Evolutionary conservation across 352 stramenopile species (phyloP).

Genomic region (Elongisporangium undulatum): DNA sequence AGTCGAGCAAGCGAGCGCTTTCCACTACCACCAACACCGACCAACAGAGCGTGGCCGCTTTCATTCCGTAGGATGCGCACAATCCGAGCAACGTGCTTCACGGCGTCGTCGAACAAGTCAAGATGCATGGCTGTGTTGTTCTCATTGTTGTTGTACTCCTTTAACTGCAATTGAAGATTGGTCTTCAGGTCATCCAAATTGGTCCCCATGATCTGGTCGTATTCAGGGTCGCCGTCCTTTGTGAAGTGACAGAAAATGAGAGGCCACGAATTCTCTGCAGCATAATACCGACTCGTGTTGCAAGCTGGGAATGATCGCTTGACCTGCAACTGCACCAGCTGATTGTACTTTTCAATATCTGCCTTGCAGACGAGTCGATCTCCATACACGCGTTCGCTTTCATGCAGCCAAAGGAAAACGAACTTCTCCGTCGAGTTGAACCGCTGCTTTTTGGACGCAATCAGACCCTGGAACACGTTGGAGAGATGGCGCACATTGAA

Average conservation of each 20-base stretch:
- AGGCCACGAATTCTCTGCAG: conserved; percentile 92
- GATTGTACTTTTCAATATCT: conserved; percentile 93
- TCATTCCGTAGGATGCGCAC: conserved; percentile 91
- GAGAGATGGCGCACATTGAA: conserved; percentile 96
- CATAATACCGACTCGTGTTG: conserved; percentile 91
- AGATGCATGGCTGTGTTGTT: conserved; percentile 96
- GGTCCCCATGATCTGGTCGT: conserved; percentile 91
- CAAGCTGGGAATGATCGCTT: conserved; percentile 93
- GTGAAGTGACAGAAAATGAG: conserved; percentile 96
- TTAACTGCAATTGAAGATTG: conserved; percentile 87
- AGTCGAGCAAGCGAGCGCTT: conserved; percentile 93
- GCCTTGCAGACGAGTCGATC: conserved; percentile 91
- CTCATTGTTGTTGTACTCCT: conserved; percentile 95
- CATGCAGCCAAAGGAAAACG: conserved; percentile 93
- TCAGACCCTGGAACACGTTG: conserved; percentile 96
- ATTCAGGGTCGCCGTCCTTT: conserved; percentile 90
- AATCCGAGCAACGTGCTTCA: conserved; percentile 95
- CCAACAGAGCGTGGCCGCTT: conserved; percentile 89
- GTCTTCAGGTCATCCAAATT: conserved; percentile 87
- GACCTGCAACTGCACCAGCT: conserved; percentile 90
- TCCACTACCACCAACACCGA: conserved; percentile 92
- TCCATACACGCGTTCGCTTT: conserved; percentile 95
- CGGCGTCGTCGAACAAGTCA: conserved; percentile 96
- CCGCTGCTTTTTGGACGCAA: conserved; percentile 90
- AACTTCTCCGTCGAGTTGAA: conserved; percentile 93